These are phyloP conservation scores for Pleoardoris graminearum DNA, from an alignment of 2,329 filamentous ascomycete species.

Conservation along the genomic window DNA sequence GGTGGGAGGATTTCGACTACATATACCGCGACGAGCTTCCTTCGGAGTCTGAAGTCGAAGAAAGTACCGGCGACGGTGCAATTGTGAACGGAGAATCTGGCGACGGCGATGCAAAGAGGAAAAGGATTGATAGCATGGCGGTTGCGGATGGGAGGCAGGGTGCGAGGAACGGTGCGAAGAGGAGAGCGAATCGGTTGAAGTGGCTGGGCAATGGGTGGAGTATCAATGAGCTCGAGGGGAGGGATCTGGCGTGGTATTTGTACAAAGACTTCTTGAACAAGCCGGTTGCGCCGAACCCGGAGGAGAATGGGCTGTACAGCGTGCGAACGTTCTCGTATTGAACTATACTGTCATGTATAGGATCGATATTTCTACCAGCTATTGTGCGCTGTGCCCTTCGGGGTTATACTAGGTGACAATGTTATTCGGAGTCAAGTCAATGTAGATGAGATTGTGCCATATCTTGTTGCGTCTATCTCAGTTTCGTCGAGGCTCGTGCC, in stretches of 20 bases:
- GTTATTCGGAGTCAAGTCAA: no score
- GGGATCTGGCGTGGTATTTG: slow-evolving; percentile 49
- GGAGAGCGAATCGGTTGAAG: slow-evolving; percentile 32
- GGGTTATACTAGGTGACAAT: no score
- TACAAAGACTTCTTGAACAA: slow-evolving; percentile 46
- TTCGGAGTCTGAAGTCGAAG: neutral
- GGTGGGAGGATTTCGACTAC: slow-evolving; percentile 44
- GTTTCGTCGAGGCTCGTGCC: no score
- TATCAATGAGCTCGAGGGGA: slow-evolving; percentile 29
- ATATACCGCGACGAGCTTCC: slow-evolving; percentile 26
- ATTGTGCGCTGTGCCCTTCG: no score
- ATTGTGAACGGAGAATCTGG: neutral
- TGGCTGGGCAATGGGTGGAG: slow-evolving; percentile 43
- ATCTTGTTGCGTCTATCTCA: no score
- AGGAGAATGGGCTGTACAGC: slow-evolving; percentile 43
- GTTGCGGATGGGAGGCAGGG: neutral
- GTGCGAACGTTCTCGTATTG: slow-evolving; percentile 45
- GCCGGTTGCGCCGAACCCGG: slow-evolving; percentile 41
- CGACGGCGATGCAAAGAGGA: slow-evolving; percentile 9
- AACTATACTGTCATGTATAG: no score
- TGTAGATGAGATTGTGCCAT: no score
- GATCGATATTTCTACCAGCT: no score
- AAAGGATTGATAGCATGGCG: slow-evolving; percentile 3
- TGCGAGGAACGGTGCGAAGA: slow-evolving; percentile 12
- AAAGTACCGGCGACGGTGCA: neutral